Evolutionary conservation across 208 protist genomes (phyloP), one percentile per base, ranked within the genome.

Genomic region (Leishmania tropica): DNA sequence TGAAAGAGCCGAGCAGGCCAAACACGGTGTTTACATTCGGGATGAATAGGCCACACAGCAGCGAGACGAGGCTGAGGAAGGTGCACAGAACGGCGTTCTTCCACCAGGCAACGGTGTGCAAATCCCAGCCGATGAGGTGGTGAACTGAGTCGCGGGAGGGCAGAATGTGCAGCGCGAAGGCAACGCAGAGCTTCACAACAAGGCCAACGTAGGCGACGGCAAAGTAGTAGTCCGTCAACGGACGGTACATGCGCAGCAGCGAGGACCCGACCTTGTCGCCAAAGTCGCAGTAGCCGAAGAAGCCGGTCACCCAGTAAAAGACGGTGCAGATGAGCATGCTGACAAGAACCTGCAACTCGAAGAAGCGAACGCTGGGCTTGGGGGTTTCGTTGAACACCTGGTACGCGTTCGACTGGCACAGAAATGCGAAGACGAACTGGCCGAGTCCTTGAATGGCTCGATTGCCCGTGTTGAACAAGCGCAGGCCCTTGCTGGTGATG

Each of bases 271-370:
- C 83, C 17, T 75, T 64, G 56, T 78, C 42, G 60, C 88, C 88
- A 78, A 96, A 96, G 72, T 96, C 92, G 31, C 77, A 68, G 87
- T 95, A 96, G 65, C 89, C 92, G 75, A 93, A 95, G 81, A 96
- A 89, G 62, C 94, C 94, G 31, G 85, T 81, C 31, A 96, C 37
- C 84, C 85, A 93, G 85, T 97, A 97, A 28, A 97, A 75, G 35
- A 92, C 31, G 53, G 89, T 90, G 80, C 92, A 97, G 40, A 94
- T 84, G 17, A 86, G 48, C 89, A 97, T 96, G 70, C 88, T 84
- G 24, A 89, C 74, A 54, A 86, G 78, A 31, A 79, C 88, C 79
- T 94, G 83, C 68, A 81, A 1, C 79, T 88, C 85, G 40, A 95
- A 91, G 21, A 85, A 85, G 28, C 73, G 24, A 51, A 93, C 86